These are phyloP conservation scores for Alternaria sp. DNA, from an alignment of 2,329 filamentous ascomycete genomes.

Conservation along the genomic window DNA sequence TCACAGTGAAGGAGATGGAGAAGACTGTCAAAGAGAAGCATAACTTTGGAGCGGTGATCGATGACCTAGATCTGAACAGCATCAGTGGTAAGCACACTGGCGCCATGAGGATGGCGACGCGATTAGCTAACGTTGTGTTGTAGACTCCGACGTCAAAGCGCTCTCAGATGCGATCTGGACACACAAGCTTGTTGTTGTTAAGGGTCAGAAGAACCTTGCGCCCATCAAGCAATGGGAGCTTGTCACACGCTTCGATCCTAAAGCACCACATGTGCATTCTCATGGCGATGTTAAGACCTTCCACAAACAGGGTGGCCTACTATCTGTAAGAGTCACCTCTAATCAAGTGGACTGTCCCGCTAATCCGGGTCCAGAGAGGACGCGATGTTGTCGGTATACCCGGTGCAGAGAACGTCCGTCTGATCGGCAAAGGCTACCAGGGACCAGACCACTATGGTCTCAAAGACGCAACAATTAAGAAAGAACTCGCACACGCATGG, in stretches of 20 bases:
- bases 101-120: background rate
- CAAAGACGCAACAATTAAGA: slow-evolving; percentile 44
- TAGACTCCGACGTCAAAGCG: slow-evolving; percentile 9
- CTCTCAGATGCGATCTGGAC: slow-evolving; percentile 52
- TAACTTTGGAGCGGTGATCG: slow-evolving; percentile 34
- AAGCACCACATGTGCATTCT: slow-evolving; percentile 51
- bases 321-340: slow-evolving; percentile 42
- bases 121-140: background rate
- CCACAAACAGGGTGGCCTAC: slow-evolving; percentile 49
- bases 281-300: slow-evolving; percentile 53
- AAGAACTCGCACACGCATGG: slow-evolving; percentile 46
- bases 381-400: slow-evolving; percentile 38
- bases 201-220: slow-evolving; percentile 50
- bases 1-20: slow-evolving; percentile 3
- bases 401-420: slow-evolving; percentile 53
- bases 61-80: slow-evolving; percentile 48
- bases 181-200: slow-evolving; percentile 54
- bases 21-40: slow-evolving; percentile 11
- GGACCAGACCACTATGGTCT: slow-evolving; percentile 54
- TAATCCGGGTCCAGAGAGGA: background rate
- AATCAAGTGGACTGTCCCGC: background rate
- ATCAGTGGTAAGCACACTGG: slow-evolving; percentile 23
- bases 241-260: slow-evolving; percentile 52
- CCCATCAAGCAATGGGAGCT: slow-evolving; percentile 56
- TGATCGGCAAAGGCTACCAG: slow-evolving; percentile 57